A percentile compares a stretch with the other conserved stretches of the same genome.
These are phyloP conservation scores for Nitzschia palea DNA, from an alignment of 108 stramenopile genomes.

Conservation along the genomic window DNA sequence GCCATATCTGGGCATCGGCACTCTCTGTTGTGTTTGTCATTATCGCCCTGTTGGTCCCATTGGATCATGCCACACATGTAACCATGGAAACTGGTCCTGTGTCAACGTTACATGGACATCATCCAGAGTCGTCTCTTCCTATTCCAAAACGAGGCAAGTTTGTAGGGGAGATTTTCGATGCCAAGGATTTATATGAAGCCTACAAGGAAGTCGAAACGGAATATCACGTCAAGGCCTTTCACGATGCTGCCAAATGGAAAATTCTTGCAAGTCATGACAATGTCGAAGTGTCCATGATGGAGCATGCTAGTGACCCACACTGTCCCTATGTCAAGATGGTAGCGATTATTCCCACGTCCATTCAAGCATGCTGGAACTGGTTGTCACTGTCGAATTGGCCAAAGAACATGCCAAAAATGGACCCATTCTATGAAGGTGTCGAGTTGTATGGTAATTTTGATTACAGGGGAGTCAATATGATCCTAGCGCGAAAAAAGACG, in stretches of 20 bases:
- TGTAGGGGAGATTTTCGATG: slow-evolving; percentile 20
- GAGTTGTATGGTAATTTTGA: slow-evolving; percentile 33
- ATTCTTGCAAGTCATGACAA: slow-evolving; percentile 34
- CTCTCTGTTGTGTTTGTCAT: background rate
- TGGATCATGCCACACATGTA: background rate
- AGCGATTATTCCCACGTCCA: slow-evolving; percentile 42
- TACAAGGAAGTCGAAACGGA: slow-evolving; percentile 40
- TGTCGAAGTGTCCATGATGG: slow-evolving; percentile 44
- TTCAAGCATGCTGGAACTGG: slow-evolving; percentile 62
- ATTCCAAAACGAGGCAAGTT: slow-evolving; percentile 18
- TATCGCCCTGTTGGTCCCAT: background rate
- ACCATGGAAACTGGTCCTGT: background rate
- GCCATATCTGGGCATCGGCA: background rate
- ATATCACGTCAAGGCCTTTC: slow-evolving; percentile 39
- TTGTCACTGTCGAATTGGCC: slow-evolving; percentile 48
- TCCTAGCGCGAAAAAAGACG: slow-evolving; percentile 54
- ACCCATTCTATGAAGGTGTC: slow-evolving; percentile 69
- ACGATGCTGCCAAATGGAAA: slow-evolving; percentile 23
- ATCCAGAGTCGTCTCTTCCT: background rate
- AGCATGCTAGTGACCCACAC: slow-evolving; percentile 53
- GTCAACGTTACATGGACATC: background rate
- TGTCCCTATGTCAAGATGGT: slow-evolving; percentile 77
- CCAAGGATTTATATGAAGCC: slow-evolving; percentile 37
- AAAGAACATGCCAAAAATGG: slow-evolving; percentile 68
- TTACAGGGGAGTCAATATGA: slow-evolving; percentile 49